These are phyloP conservation scores for Trifolium dubium DNA, from an alignment of 306 rosid genomes.

Conservation along the genomic window DNA sequence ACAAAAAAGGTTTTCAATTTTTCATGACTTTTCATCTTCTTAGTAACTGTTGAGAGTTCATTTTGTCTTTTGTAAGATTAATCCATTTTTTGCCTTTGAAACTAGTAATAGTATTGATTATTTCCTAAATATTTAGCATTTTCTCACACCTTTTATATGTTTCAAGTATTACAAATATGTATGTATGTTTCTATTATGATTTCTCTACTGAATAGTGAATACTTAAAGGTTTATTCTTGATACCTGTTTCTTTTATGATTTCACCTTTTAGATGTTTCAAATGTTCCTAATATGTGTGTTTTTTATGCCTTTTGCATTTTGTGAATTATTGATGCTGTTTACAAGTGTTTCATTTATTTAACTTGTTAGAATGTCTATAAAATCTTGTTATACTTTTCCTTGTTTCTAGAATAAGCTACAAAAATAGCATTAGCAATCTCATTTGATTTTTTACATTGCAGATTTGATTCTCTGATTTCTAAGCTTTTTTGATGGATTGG, in stretches of 20 bases:
- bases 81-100: background rate
- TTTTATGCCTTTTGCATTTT: conserved; percentile 13
- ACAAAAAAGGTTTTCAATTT: background rate
- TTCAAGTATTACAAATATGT: conserved; percentile 2
- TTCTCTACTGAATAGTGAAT: background rate
- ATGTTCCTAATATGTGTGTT: conserved; percentile 9
- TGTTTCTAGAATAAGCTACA: conserved; percentile 5
- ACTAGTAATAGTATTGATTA: background rate
- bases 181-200: conserved; percentile 8
- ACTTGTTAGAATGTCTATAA: conserved; percentile 1
- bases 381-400: conserved; percentile 19
- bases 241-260: conserved; percentile 5
- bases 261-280: conserved; percentile 4
- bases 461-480: conserved; percentile 43
- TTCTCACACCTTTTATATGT: conserved; percentile 22
- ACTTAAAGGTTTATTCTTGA: background rate
- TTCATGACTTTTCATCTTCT: background rate
- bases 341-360: conserved; percentile 33
- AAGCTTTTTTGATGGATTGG: conserved; percentile 72
- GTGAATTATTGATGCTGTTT: background rate
- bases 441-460: conserved; percentile 38
- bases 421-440: background rate
- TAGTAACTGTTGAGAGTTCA: background rate
- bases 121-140: background rate
- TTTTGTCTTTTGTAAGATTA: no score